Evolutionary conservation across 495 filamentous ascomycete genomes (phyloP), one percentile per base, ranked within the genome.

Genomic region (Geoglossum glabrum): DNA sequence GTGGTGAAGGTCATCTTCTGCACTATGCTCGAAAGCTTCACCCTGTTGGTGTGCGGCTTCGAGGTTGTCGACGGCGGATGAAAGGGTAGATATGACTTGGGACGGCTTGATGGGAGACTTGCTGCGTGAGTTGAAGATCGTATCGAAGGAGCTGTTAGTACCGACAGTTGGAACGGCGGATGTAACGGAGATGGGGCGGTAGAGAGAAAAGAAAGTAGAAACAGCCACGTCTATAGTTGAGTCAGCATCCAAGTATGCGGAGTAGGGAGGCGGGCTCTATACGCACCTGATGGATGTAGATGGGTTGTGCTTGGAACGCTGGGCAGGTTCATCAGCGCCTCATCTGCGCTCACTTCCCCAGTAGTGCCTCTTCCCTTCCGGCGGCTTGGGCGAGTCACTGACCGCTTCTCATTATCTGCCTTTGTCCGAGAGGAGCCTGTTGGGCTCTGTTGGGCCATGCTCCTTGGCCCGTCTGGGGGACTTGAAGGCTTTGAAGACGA

Each of bases 201-300:
- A 88, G 60, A 90, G 84, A 58, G 92, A 92, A 72, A 96, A 98
- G 75, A 98, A 97, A 54, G 83, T 84, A 7, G 90, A 88, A 31
- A 95, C 73, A 61, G 82, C 82, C 47, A 96, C 74, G 65, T 93
- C 92, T 98, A 54, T 61, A 54, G 15, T 40, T 46, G 54, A 56
- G 23, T 56, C 17, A 56, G 54, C 30, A 13, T 17, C 9, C 10
- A 31, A n/a, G 54, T 10, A 57, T 57, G 59, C 62, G 61, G 54
- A 46, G 56, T 57, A 51, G 17, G 4, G 17, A 30, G 7, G 40
- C 1, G 1, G 19, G 25, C 5, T n/a, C n/a, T 38, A 43, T 8
- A 59, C 76, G 60, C 66, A 90, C 86, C 84, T 70, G 84, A 76
- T 51, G 84, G 76, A 61, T 83, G 76, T 54, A 88, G 73, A 70